Evolutionary conservation across 1,284 basidiomycete genomes (phyloP), one percentile per base, ranked within the genome.

Genomic region (Phellinidium pouzarii): DNA sequence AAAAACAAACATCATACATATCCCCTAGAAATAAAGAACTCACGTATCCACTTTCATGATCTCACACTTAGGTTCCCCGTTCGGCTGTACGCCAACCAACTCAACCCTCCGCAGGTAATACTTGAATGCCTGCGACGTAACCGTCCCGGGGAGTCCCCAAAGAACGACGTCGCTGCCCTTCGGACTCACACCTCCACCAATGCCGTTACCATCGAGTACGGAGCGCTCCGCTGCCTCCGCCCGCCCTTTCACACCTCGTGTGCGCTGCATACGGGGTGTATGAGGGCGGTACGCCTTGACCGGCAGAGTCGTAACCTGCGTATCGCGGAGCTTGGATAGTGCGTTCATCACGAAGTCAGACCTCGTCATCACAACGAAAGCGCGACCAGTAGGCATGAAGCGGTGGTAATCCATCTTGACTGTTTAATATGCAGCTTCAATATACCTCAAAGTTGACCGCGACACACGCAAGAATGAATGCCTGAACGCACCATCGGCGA

Each of bases 361-460:
- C 27, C 71, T 66, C 3, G 71, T 64, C 50, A 87, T 65, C 2
- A 74, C 74, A 41, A 89, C 65, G 55, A 74, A 69, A 6, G 82
- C 86, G 23, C 66, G 67, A 27, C 80, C 76, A 1, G 75, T 77
- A 6, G 82, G 80, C 23, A 64, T 62, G 66, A 84, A 85, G 55
- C 74, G 74, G 29, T 71, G 60, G 61, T 87, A 86, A 46, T 81
- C 70, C 19, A 87, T 60, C 25, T 73, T 67, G 23, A 82, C 87
- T 89, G 47, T 37, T 9, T 17, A 12, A 19, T 4, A 6, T 42
- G 42, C 23, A 40, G 46, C 4, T 19, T 48, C 4, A n/a, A 23
- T 44, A 25, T 17, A 34, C 44, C 22, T 22, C 17, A n/a, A n/a
- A n/a, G n/a, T n/a, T n/a, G n/a, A n/a, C n/a, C 38, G 1, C 40